A percentile compares a stretch with the other conserved stretches of the same genome.
These are phyloP conservation scores for Aureobasidium sp. DNA, from an alignment of 2,329 filamentous ascomycete genomes.

Conservation along the genomic window DNA sequence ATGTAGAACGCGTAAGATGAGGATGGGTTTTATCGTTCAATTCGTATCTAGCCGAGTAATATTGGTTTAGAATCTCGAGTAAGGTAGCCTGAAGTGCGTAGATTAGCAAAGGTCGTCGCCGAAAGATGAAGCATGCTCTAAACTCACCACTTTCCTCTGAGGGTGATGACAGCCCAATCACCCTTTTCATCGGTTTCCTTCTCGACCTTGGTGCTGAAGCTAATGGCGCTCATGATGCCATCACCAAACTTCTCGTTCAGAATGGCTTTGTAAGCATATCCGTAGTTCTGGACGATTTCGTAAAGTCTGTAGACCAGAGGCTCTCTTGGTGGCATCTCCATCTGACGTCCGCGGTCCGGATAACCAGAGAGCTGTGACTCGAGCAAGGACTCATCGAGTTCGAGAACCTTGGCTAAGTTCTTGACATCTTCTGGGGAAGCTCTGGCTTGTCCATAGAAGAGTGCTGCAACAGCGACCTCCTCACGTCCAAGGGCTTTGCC, in stretches of 20 bases:
- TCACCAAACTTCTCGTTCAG: slow-evolving; percentile 78
- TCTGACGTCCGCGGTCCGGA: slow-evolving; percentile 70
- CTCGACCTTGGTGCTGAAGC: slow-evolving; percentile 83
- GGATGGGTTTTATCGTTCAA: neutral
- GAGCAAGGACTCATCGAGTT: slow-evolving; percentile 51
- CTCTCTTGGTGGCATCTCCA: slow-evolving; percentile 78
- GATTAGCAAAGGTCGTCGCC: neutral
- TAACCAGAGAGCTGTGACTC: slow-evolving; percentile 60
- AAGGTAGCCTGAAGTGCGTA: slow-evolving; percentile 36
- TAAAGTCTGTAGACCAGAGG: slow-evolving; percentile 85
- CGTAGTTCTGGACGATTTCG: slow-evolving; percentile 95
- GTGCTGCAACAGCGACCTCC: slow-evolving; percentile 76
- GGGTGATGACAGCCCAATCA: slow-evolving; percentile 76
- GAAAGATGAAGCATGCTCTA: neutral
- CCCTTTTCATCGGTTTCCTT: slow-evolving; percentile 86
- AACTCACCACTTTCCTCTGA: slow-evolving; percentile 74
- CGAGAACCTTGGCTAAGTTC: slow-evolving; percentile 60
- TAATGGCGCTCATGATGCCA: slow-evolving; percentile 95
- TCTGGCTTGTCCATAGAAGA: slow-evolving; percentile 84
- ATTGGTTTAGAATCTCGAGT: slow-evolving; percentile 39
- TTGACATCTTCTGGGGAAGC: slow-evolving; percentile 63
- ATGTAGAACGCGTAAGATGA: neutral
- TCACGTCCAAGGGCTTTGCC: slow-evolving; percentile 65
- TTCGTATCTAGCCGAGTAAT: slow-evolving; percentile 1
- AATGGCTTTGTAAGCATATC: slow-evolving; percentile 90